phyloP scores from a whole-genome alignment of 2,329 filamentous ascomycete genomes.

The Pyrenophora teres region DNA sequence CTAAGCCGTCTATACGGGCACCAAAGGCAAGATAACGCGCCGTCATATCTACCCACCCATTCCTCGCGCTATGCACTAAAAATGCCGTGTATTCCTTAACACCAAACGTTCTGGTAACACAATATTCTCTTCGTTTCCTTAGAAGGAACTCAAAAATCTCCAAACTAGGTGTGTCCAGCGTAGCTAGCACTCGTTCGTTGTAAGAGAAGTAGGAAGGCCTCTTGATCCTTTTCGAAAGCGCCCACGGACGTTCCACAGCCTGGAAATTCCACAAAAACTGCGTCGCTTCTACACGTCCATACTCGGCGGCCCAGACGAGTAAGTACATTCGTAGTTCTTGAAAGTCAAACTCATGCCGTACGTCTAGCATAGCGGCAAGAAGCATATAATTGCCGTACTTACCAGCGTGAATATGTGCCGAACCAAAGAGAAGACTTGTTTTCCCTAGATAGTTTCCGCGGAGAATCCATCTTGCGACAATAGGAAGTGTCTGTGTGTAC shows the following conservation, averaged over 20 bases:
- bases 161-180: neutral
- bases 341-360: too few species aligned
- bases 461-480: neutral
- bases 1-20: neutral
- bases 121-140: neutral
- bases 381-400: neutral
- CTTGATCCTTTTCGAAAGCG: neutral
- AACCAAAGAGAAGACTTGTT: too few species aligned
- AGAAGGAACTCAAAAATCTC: neutral
- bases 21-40: neutral
- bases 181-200: too few species aligned
- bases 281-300: neutral
- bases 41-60: neutral
- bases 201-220: neutral
- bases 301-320: neutral
- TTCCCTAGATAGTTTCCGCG: neutral
- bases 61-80: neutral
- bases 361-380: neutral
- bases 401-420: neutral
- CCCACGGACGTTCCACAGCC: neutral
- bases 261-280: neutral
- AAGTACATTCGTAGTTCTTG: neutral
- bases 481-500: neutral
- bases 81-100: too few species aligned
- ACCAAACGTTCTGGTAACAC: too few species aligned